These are phyloP conservation scores for Nakazawaea anatomiae DNA, from an alignment of 805 yeast genomes.

Conservation along the genomic window DNA sequence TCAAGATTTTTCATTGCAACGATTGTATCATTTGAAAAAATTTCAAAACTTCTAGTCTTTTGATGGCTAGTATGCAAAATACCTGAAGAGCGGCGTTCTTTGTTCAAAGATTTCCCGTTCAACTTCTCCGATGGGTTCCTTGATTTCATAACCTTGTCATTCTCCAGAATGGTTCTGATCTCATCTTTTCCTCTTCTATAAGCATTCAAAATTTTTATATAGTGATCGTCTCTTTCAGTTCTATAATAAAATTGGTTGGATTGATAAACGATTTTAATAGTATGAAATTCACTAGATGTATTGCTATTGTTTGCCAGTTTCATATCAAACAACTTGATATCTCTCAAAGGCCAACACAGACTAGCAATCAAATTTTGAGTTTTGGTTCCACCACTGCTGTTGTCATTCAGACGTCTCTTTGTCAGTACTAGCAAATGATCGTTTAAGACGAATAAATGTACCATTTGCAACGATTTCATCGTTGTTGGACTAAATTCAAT, in stretches of 20 bases:
- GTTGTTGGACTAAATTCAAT: slow-evolving; percentile 80
- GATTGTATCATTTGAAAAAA: slow-evolving; percentile 15
- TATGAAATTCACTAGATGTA: slow-evolving; percentile 15
- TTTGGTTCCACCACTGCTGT: slow-evolving; percentile 23
- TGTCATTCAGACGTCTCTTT: slow-evolving; percentile 31
- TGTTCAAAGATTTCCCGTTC: slow-evolving; percentile 16
- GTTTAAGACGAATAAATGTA: slow-evolving; percentile 70
- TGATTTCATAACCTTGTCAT: slow-evolving; percentile 32
- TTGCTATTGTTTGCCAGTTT: slow-evolving; percentile 3
- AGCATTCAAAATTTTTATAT: slow-evolving; percentile 44
- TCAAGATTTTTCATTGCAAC: slow-evolving; percentile 41
- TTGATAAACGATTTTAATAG: slow-evolving; percentile 8
- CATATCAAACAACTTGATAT: slow-evolving; percentile 43
- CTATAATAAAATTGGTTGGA: slow-evolving; percentile 45
- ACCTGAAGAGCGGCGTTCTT: slow-evolving; percentile 17
- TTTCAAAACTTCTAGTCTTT: slow-evolving; percentile 47
- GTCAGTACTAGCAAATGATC: slow-evolving; percentile 75
- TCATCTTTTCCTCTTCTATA: slow-evolving; percentile 60
- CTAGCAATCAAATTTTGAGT: slow-evolving; percentile 54
- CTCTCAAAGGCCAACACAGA: slow-evolving; percentile 73
- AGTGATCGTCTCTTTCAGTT: slow-evolving; percentile 56
- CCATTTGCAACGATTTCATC: slow-evolving; percentile 70
- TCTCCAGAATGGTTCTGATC: slow-evolving; percentile 46
- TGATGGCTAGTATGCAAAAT: slow-evolving; percentile 44
- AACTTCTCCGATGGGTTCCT: slow-evolving; percentile 1